Evolutionary conservation across 441 rosid species (phyloP).

Genomic region (Croton laevigatus): DNA sequence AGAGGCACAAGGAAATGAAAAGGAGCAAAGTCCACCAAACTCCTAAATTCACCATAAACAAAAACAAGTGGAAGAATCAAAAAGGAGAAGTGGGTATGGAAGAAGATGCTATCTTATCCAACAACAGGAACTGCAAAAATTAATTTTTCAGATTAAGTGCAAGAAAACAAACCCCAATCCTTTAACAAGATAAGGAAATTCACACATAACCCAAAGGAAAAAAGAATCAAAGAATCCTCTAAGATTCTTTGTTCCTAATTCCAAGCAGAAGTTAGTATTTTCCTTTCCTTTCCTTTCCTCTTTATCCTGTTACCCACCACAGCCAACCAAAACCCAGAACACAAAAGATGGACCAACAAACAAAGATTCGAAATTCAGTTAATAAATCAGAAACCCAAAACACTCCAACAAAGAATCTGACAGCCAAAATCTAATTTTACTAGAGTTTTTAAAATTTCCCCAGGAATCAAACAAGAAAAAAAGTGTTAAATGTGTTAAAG

Average conservation of each 20-base stretch:
- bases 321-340: slow-evolving; percentile 29
- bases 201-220: slow-evolving; percentile 20
- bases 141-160: slow-evolving; percentile 27
- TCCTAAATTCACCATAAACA: slow-evolving; percentile 28
- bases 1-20: slow-evolving; percentile 9
- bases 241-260: slow-evolving; percentile 41
- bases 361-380: slow-evolving; percentile 36
- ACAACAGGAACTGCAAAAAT: slow-evolving; percentile 24
- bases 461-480: slow-evolving; percentile 21
- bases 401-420: slow-evolving; percentile 32
- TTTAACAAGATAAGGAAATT: slow-evolving; percentile 33
- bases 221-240: slow-evolving; percentile 43
- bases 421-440: slow-evolving; percentile 17
- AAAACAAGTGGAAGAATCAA: slow-evolving; percentile 17
- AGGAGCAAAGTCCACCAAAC: slow-evolving; percentile 17
- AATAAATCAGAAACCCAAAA: slow-evolving; percentile 24
- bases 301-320: slow-evolving; percentile 28
- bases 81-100: slow-evolving; percentile 14
- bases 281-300: not conserved
- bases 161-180: slow-evolving; percentile 22
- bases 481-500: not conserved
- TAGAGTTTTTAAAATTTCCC: slow-evolving; percentile 24
- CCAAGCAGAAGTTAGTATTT: slow-evolving; percentile 28
- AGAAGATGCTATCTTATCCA: slow-evolving; percentile 51
- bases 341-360: slow-evolving; percentile 34